Conservation (phyloP, 495 filamentous ascomycete species). For the Jackrogersella multiformis region DNA sequence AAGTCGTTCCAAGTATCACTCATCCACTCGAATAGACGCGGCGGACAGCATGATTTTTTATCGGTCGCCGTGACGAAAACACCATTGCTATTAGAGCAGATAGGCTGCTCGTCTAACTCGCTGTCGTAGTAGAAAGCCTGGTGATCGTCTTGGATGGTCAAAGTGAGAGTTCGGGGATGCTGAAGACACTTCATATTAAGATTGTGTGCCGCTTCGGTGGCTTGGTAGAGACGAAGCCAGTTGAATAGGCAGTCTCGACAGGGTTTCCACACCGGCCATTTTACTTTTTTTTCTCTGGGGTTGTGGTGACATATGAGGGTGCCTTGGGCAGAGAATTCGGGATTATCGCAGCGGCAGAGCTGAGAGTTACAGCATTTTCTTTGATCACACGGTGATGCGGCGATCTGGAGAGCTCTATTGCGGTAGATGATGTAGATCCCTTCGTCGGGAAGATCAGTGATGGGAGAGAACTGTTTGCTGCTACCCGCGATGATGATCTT, state of each 20-base stretch:
- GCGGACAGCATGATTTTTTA: neutral
- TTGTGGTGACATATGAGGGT: neutral
- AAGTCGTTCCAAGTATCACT: slow-evolving; percentile 32
- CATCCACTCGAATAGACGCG: slow-evolving; percentile 24
- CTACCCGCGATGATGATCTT: slow-evolving; percentile 15
- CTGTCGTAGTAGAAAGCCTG: slow-evolving; percentile 31
- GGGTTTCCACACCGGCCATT: slow-evolving; percentile 23
- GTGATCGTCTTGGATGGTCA: neutral
- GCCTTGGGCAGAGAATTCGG: neutral
- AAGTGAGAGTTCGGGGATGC: slow-evolving; percentile 29
- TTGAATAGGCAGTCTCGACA: slow-evolving; percentile 12
- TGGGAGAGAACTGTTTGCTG: neutral
- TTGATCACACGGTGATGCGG: slow-evolving; percentile 25
- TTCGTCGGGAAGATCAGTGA: slow-evolving; percentile 29
- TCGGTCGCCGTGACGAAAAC: neutral
- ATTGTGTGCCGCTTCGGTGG: slow-evolving; percentile 6
- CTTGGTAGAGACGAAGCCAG: slow-evolving; percentile 33
- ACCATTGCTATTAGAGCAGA: neutral
- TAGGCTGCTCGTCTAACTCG: slow-evolving; percentile 15
- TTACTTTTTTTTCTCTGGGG: neutral
- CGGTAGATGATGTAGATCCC: slow-evolving; percentile 34
- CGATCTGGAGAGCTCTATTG: slow-evolving; percentile 36
- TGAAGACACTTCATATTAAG: slow-evolving; percentile 23
- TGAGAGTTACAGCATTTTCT: slow-evolving; percentile 20
- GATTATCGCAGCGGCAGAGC: slow-evolving; percentile 24